Base-by-base conservation (phyloP, 2,329 filamentous ascomycete genomes). In the Cordyceps sp. region DNA sequence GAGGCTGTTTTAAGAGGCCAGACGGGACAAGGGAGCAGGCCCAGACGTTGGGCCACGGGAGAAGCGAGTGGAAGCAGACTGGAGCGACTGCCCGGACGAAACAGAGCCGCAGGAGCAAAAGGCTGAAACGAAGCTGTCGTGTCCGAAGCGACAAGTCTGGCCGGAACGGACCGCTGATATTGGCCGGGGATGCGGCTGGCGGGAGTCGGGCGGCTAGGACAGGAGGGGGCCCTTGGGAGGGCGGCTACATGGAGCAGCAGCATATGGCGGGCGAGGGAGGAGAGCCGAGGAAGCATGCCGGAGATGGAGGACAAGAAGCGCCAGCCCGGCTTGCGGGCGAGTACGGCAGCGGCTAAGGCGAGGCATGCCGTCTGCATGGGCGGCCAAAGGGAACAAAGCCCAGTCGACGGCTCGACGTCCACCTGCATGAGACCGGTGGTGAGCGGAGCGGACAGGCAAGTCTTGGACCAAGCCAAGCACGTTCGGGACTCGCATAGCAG, bases 81-180 rank as follows among this genome's bases (percentile, higher is more conserved):
- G n/a, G n/a, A n/a, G n/a, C n/a, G n/a, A n/a, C n/a, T n/a, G n/a
- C n/a, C 18, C 17, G 40, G 41, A 42, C 52, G 50, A 53, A 51
- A 51, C 48, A 41, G 39, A 38, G 37, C 21, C 32, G 28, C 30
- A 31, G 40, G 29, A 35, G 40, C 46, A 50, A 49, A 50, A 56
- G 10, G 27, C 10, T 69, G 65, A 70, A 70, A 71, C 65, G 47
- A 41, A 44, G 48, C 48, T 50, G 39, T 51, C 59, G 65, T 69
- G 52, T 69, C 62, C 58, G 51, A 62, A 61, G 42, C 44, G 47
- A 45, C 50, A 48, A 52, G 55, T 53, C 44, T 49, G 44, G 42
- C 39, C 45, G 39, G 40, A 49, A 58, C 42, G 50, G 54, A 52
- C 52, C 49, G 49, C 53, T 54, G 56, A 62, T 58, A 69, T 68